These are phyloP conservation scores for Phalaenopsis aphrodite DNA, from an alignment of 106 monocot species.

Conservation along the genomic window DNA sequence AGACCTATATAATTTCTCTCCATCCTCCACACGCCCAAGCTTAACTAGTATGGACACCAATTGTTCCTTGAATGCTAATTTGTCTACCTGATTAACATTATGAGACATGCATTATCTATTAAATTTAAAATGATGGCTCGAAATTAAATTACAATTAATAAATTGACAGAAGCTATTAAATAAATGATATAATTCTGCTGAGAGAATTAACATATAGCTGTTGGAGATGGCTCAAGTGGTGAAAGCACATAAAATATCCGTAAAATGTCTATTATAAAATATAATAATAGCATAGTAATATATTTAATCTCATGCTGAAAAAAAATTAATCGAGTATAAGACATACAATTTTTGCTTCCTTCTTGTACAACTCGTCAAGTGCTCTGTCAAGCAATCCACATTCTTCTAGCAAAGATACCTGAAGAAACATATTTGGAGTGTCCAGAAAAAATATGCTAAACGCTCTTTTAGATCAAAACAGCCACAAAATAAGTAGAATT, in stretches of 20 bases:
- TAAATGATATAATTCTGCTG: background rate
- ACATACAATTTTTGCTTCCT: slow-evolving; percentile 79
- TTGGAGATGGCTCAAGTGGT: background rate
- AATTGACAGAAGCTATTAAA: background rate
- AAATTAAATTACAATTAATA: background rate
- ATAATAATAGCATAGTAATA: background rate
- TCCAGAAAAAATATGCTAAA: background rate
- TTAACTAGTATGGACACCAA: slow-evolving; percentile 71
- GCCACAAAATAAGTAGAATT: background rate
- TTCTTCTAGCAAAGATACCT: slow-evolving; percentile 94
- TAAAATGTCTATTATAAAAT: background rate
- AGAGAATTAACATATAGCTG: background rate
- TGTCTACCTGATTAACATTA: slow-evolving; percentile 62
- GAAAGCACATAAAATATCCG: background rate
- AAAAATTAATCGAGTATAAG: background rate
- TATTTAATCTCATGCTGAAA: background rate
- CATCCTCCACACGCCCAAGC: slow-evolving; percentile 62
- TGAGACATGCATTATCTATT: background rate
- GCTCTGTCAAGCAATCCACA: slow-evolving; percentile 75
- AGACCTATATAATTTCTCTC: slow-evolving; percentile 71
- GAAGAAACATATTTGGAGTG: slow-evolving; percentile 15
- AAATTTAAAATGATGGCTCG: background rate
- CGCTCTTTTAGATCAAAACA: background rate
- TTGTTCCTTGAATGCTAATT: slow-evolving; percentile 77
- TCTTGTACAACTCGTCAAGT: slow-evolving; percentile 76